These are phyloP conservation scores for Rhizopogon salebrosus DNA, from an alignment of 768 basidiomycete species.

Conservation along the genomic window DNA sequence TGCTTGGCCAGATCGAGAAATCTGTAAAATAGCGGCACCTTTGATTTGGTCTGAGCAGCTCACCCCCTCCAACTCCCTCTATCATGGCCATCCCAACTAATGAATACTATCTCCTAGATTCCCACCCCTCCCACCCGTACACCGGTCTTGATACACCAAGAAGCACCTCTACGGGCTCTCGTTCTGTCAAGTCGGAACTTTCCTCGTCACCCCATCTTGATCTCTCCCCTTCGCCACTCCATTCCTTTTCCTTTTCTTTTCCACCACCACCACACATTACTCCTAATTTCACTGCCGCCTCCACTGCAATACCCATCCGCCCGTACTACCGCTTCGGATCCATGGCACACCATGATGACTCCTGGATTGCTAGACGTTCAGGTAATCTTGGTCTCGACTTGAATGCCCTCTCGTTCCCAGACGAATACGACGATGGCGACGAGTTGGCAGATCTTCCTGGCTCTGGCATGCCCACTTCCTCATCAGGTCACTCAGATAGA, in stretches of 20 bases:
- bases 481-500: constrained; percentile 35
- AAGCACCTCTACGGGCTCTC: constrained; percentile 4
- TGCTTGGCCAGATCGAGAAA: not conserved
- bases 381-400: constrained; percentile 17
- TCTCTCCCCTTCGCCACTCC: constrained; percentile 16
- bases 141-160: not conserved
- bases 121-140: constrained; percentile 6
- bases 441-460: constrained; percentile 45
- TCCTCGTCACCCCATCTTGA: constrained; percentile 18
- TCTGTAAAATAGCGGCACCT: not conserved
- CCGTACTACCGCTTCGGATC: constrained; percentile 19
- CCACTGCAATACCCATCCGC: not conserved
- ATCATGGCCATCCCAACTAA: not conserved
- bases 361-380: constrained; percentile 19
- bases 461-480: constrained; percentile 5
- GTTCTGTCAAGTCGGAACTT: constrained; percentile 25
- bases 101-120: not conserved
- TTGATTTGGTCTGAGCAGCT: not conserved
- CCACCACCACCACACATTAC: constrained; percentile 4
- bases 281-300: not conserved
- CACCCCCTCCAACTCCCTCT: not conserved
- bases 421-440: constrained; percentile 60
- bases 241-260: constrained; percentile 19
- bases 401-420: constrained; percentile 41
- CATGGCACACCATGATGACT: constrained; percentile 19